These are phyloP conservation scores for Fragaria iinumae DNA, from an alignment of 306 rosid species.

Conservation along the genomic window DNA sequence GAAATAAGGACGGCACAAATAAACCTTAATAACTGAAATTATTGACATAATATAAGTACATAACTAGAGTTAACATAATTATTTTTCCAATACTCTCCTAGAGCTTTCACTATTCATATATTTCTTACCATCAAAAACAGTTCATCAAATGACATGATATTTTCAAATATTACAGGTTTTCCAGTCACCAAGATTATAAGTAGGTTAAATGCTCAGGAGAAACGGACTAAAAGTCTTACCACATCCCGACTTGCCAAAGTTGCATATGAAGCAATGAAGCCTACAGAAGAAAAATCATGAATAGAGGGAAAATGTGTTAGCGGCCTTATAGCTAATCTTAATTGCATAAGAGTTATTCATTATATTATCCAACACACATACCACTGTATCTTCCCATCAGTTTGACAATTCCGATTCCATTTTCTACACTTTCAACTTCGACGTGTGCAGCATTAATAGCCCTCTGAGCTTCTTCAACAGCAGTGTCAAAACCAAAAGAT, in stretches of 20 bases:
- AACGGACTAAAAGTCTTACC: constrained; percentile 51
- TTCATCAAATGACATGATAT: constrained; percentile 1
- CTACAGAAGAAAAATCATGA: constrained; percentile 56
- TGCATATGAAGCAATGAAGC: constrained; percentile 90
- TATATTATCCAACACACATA: constrained; percentile 27
- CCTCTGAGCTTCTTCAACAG: constrained; percentile 98
- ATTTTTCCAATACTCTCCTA: not conserved
- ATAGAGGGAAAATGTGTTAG: constrained; percentile 16
- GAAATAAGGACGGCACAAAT: not conserved
- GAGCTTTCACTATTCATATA: not conserved
- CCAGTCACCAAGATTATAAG: constrained; percentile 10
- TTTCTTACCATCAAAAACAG: not conserved
- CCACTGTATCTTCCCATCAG: constrained; percentile 97
- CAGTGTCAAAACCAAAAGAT: constrained; percentile 97
- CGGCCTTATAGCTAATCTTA: not conserved
- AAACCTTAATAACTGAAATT: not conserved
- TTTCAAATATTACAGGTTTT: constrained; percentile 20
- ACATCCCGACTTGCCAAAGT: constrained; percentile 98
- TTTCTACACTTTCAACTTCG: constrained; percentile 90
- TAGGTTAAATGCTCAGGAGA: constrained; percentile 13
- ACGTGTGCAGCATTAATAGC: constrained; percentile 96
- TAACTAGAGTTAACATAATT: not conserved
- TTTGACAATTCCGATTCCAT: constrained; percentile 90
- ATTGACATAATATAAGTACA: not conserved
- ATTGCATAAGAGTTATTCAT: not conserved